phyloP scores from a whole-genome alignment of 257 asterid genomes.

The Solanum sejunctum region DNA sequence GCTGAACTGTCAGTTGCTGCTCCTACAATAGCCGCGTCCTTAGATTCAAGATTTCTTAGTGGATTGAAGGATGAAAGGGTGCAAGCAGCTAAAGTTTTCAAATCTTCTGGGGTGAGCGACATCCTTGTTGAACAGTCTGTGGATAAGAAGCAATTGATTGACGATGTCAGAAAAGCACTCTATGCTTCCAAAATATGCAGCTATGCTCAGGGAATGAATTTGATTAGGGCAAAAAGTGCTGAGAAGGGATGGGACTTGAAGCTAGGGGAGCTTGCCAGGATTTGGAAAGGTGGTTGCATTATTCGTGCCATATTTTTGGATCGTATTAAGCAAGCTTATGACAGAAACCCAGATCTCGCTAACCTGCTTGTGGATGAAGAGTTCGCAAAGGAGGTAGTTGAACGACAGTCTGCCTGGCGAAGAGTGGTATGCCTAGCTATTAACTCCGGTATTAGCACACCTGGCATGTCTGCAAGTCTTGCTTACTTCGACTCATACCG shows the following conservation, averaged over 20 bases:
- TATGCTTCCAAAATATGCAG: conserved; percentile 89
- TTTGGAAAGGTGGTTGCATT: conserved; percentile 97
- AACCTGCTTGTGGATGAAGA: conserved; percentile 90
- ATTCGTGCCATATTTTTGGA: conserved; percentile 95
- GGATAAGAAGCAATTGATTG: conserved; percentile 53
- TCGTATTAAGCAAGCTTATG: conserved; percentile 87
- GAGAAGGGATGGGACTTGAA: conserved; percentile 87
- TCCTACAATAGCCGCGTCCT: conserved; percentile 88
- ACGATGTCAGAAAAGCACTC: conserved; percentile 80
- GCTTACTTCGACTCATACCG: conserved; percentile 86
- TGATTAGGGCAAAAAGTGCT: conserved; percentile 79
- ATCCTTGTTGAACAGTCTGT: conserved; percentile 44
- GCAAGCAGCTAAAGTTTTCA: conserved; percentile 76
- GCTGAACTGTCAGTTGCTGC: conserved; percentile 91
- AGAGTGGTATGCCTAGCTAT: conserved; percentile 79
- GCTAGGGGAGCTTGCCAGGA: conserved; percentile 88
- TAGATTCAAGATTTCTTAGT: conserved; percentile 90
- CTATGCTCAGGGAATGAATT: conserved; percentile 93
- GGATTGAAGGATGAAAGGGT: conserved; percentile 86
- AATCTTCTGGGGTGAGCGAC: conserved; percentile 53
- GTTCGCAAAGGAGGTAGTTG: conserved; percentile 76
- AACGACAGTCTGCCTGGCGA: conserved; percentile 89
- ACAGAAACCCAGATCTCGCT: conserved; percentile 72
- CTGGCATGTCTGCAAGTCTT: conserved; percentile 93
- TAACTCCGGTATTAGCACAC: conserved; percentile 81